Percentiles rank a stretch among this genome's conserved stretches.
Evolutionary conservation across 371 early-diverging fungal genomes (phyloP).

Genomic region (Haplosporangium sp.): DNA sequence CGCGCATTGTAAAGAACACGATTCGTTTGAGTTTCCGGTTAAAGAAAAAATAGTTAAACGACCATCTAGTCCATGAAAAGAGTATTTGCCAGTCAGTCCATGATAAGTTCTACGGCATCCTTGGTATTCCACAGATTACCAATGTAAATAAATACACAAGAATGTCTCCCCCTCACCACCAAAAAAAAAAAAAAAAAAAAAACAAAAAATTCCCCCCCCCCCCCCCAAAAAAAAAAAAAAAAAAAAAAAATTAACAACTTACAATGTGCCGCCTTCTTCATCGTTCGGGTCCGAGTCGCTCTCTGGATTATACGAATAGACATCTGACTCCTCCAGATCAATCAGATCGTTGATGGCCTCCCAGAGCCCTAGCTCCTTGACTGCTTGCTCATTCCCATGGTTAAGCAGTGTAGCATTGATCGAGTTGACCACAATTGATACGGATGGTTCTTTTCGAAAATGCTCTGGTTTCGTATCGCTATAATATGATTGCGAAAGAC

Average conservation of each 20-base stretch:
- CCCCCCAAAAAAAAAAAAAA: too few species aligned
- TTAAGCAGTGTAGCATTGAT: conserved; percentile 89
- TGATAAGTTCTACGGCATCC: too few species aligned
- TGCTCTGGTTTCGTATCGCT: conserved; percentile 90
- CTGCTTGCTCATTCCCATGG: conserved; percentile 73
- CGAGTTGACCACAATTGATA: conserved; percentile 79
- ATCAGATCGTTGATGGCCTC: conserved; percentile 85
- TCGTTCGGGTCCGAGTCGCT: conserved; percentile 89
- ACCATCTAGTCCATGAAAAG: conserved; percentile 70
- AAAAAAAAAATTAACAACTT: conserved; percentile 16
- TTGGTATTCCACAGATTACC: too few species aligned
- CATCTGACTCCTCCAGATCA: conserved; percentile 83
- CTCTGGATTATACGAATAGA: conserved; percentile 89
- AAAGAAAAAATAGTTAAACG: conserved; percentile 94
- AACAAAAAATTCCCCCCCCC: neutral
- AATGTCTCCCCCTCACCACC: too few species aligned
- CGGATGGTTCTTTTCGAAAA: conserved; percentile 80
- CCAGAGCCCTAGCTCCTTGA: conserved; percentile 73
- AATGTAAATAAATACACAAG: too few species aligned
- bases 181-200: neutral
- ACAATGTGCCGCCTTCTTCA: conserved; percentile 75
- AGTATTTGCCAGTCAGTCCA: too few species aligned
- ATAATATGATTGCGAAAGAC: conserved; percentile 12
- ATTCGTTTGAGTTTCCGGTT: conserved; percentile 91
- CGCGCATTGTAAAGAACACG: conserved; percentile 87